These are phyloP conservation scores for Eucalyptus curtisii DNA, from an alignment of 345 rosid species.

Conservation along the genomic window DNA sequence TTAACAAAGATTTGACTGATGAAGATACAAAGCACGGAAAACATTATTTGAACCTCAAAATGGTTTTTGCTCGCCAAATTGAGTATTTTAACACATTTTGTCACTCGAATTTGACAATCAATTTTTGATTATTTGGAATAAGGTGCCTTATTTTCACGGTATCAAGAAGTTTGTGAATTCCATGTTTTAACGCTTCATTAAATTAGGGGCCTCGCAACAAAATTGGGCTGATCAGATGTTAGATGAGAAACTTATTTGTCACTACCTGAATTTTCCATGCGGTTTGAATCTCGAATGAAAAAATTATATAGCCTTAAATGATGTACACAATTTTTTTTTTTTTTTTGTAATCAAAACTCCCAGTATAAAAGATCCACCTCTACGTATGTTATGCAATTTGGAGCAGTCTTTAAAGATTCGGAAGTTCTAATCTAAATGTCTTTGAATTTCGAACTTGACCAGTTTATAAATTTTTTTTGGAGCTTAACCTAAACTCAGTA, in stretches of 20 bases:
- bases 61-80: neutral
- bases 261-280: neutral
- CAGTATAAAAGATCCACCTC: neutral
- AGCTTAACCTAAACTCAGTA: neutral
- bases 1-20: neutral
- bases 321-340: neutral
- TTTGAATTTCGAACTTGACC: neutral
- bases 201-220: neutral
- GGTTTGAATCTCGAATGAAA: neutral
- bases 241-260: neutral
- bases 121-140: neutral
- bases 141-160: neutral
- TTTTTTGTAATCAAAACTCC: neutral
- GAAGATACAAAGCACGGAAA: neutral
- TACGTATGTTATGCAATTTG: neutral
- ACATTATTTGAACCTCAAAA: neutral
- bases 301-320: neutral
- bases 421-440: neutral
- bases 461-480: neutral
- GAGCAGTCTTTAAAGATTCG: neutral
- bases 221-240: neutral
- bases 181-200: neutral
- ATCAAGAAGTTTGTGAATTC: neutral
- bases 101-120: neutral
- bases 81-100: neutral